A percentile compares a stretch with the other conserved stretches of the same genome.
phyloP scores from a whole-genome alignment of 1,284 basidiomycete species.

The Puccinia triticina region DNA sequence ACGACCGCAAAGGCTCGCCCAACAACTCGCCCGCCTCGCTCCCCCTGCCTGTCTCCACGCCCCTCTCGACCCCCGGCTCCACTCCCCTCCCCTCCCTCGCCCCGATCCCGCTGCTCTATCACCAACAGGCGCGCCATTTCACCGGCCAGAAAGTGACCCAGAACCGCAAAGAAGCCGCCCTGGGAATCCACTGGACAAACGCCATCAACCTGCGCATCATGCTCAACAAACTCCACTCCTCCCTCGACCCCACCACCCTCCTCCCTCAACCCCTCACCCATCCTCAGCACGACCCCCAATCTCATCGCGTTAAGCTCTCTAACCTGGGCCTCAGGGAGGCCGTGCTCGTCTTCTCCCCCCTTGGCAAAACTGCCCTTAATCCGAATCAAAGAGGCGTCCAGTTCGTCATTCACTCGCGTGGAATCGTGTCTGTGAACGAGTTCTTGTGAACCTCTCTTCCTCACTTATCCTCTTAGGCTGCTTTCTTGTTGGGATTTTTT shows the following conservation, averaged over 20 bases:
- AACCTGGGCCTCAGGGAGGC: conserved; percentile 17
- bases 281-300: background rate
- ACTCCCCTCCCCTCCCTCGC: background rate
- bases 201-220: conserved; percentile 80
- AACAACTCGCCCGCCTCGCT: conserved; percentile 49
- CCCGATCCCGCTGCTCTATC: conserved; percentile 66
- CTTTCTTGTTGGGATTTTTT: background rate
- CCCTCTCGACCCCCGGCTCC: conserved; percentile 47
- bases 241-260: background rate
- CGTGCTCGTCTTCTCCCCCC: conserved; percentile 35
- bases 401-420: conserved; percentile 35
- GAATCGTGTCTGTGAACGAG: conserved; percentile 25
- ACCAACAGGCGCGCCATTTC: conserved; percentile 76
- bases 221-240: conserved; percentile 69
- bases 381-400: background rate
- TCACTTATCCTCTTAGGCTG: background rate
- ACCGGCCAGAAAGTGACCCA: conserved; percentile 64
- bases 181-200: conserved; percentile 89
- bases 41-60: conserved; percentile 53
- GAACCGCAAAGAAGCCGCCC: conserved; percentile 72
- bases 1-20: background rate
- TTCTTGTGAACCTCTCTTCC: conserved; percentile 1
- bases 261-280: background rate
- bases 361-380: conserved; percentile 4
- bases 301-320: background rate